phyloP scores from a whole-genome alignment of 192 early-diverging fungal genomes.

The Spizellomyces punctatus region DNA sequence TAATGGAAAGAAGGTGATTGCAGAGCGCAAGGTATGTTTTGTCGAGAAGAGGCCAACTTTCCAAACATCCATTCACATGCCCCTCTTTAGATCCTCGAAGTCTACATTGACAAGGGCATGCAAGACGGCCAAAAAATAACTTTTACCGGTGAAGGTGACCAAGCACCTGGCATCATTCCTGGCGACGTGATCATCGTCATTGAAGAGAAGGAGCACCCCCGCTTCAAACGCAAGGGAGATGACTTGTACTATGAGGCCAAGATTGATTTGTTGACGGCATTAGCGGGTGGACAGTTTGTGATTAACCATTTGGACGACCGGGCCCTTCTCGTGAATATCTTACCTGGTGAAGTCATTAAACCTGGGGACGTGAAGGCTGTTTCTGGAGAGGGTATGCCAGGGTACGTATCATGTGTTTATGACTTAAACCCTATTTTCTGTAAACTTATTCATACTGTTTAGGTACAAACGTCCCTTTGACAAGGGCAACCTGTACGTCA shows the following conservation, averaged over 20 bases:
- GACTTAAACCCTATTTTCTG: slow-evolving; percentile 31
- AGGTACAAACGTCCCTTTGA: slow-evolving; percentile 64
- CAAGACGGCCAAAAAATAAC: slow-evolving; percentile 92
- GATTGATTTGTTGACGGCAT: slow-evolving; percentile 92
- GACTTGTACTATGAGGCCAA: slow-evolving; percentile 91
- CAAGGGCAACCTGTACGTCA: slow-evolving; percentile 90
- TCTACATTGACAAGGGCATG: slow-evolving; percentile 98
- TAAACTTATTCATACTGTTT: slow-evolving; percentile 25
- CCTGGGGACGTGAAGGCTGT: slow-evolving; percentile 89
- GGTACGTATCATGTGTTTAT: slow-evolving; percentile 62
- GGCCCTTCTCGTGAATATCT: slow-evolving; percentile 80
- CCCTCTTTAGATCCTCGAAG: slow-evolving; percentile 75
- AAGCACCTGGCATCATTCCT: slow-evolving; percentile 89
- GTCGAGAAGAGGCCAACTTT: not conserved
- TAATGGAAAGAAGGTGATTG: slow-evolving; percentile 82
- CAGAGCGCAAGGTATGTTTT: slow-evolving; percentile 84
- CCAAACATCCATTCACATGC: not conserved
- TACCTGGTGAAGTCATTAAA: slow-evolving; percentile 94
- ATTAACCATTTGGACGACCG: slow-evolving; percentile 95
- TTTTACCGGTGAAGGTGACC: slow-evolving; percentile 96
- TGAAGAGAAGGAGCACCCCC: slow-evolving; percentile 91
- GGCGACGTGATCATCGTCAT: slow-evolving; percentile 98
- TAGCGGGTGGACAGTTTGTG: slow-evolving; percentile 92
- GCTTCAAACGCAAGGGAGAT: slow-evolving; percentile 91
- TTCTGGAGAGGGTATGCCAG: slow-evolving; percentile 93